Percentiles rank a stretch among this genome's conserved stretches.
Conservation (phyloP, 441 rosid genomes). For the Syzygium syzygioides region DNA sequence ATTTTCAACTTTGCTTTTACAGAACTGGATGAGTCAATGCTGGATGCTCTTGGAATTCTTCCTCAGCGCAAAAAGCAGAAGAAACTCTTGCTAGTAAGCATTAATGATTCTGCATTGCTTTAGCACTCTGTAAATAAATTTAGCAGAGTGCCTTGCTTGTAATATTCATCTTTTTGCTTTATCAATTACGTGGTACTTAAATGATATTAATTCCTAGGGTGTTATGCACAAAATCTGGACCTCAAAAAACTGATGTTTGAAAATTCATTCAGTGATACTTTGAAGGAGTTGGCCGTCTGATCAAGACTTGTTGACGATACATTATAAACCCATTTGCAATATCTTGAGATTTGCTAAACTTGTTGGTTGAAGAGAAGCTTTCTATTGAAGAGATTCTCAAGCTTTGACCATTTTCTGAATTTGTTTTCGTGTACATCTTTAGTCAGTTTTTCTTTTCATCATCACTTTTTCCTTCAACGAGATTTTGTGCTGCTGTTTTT, state of each 20-base stretch:
- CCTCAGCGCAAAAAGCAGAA: conserved; percentile 98
- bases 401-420: neutral
- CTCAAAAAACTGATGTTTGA: neutral
- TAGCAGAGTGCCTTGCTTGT: neutral
- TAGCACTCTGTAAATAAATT: neutral
- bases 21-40: conserved; percentile 98
- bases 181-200: neutral
- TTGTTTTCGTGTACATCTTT: neutral
- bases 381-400: neutral
- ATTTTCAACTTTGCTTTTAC: conserved; percentile 25
- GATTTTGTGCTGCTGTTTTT: neutral
- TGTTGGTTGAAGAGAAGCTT: neutral
- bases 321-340: neutral
- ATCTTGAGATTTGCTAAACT: neutral
- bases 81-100: conserved; percentile 84
- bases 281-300: neutral
- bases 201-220: neutral
- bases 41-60: conserved; percentile 97
- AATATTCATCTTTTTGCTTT: neutral
- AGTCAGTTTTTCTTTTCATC: neutral
- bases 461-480: neutral
- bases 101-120: neutral
- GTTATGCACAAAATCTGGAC: neutral
- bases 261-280: neutral
- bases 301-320: neutral